Base-by-base conservation (phyloP, 2,329 filamentous ascomycete genomes). In the Parastagonospora nodorum region DNA sequence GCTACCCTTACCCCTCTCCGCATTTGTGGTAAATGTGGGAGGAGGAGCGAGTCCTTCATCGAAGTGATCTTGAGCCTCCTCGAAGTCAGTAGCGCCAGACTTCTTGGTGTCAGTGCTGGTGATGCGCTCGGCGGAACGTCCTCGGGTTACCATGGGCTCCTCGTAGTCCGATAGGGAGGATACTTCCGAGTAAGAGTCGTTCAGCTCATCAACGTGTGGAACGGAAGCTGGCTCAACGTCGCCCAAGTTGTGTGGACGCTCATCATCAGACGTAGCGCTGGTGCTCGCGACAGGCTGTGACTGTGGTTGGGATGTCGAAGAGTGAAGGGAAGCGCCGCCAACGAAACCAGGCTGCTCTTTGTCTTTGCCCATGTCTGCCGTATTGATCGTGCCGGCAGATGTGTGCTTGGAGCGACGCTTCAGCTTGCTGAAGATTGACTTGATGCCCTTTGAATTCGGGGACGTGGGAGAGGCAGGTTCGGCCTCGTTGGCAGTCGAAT, bases 1-100 rank as follows among this genome's bases (percentile, higher is more conserved):
- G 41, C 66, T 72, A n/a, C 66, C 63, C 30, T 63, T 64, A 14
- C 61, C 57, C 15, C 58, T 60, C 15, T 67, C 68, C 3, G 55
- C 49, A 8, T 63, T 58, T 27, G 60, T 58, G 8, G 60, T 58
- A 35, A 78, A 77, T 30, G 65, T 72, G 32, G 75, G 74, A 12
- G 74, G 72, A 32, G 76, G 75, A 19, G 61, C 68, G 15, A 73
- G 63, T 32, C 66, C 73, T 58, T 80, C 77, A 54, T 83, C 79
- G 50, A 81, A 80, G 37, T 69, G 67, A 59, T 82, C 79, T 51
- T 74, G 74, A 8, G 77, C 79, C 68, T 84, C 82, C 49, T 84
- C 80, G 46, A 80, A 79, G 37, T 82, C 79, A 5, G 79, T 65
- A 24, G 78, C 68, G 15, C 66, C 72, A 32, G 61, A 69, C 33